Evolutionary conservation across 1,284 basidiomycete genomes (phyloP).

Genomic region (Ceraceosorus guamensis): DNA sequence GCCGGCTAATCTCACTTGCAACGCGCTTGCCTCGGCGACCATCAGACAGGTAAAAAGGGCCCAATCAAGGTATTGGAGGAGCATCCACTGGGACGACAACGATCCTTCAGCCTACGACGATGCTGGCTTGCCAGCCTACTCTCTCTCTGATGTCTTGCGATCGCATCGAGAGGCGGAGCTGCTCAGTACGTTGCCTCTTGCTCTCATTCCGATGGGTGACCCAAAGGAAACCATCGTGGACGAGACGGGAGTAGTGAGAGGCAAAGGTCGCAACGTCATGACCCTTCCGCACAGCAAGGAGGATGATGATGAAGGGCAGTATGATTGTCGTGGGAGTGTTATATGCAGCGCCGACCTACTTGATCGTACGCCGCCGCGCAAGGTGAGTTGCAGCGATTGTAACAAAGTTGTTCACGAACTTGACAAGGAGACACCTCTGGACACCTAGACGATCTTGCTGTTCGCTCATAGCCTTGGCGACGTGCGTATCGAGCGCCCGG

Average conservation of each 20-base stretch:
- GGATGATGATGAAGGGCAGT: no score
- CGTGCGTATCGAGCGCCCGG: conserved; percentile 16
- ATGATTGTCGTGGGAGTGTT: no score
- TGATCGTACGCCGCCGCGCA: neutral
- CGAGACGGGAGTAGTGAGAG: no score
- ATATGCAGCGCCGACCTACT: conserved; percentile 66
- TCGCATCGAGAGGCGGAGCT: conserved; percentile 72
- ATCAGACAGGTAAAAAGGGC: conserved; percentile 75
- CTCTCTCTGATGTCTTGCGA: conserved; percentile 65
- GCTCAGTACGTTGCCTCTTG: conserved; percentile 64
- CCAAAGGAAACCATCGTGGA: conserved; percentile 56
- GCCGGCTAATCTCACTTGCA: conserved; percentile 60
- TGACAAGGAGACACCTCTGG: no score
- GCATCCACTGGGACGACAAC: conserved; percentile 51
- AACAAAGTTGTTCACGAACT: no score
- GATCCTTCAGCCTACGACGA: conserved; percentile 33
- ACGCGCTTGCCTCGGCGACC: conserved; percentile 72
- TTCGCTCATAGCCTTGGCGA: conserved; percentile 40
- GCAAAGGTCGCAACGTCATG: no score
- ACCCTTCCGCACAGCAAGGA: no score
- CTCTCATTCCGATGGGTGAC: conserved; percentile 66
- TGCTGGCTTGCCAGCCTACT: conserved; percentile 2
- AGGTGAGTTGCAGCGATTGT: no score
- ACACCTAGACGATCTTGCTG: conserved; percentile 20
- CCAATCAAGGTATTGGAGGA: conserved; percentile 87